Evolutionary conservation across 176 grass and related monocot genomes (phyloP).

Genomic region (Elymus sibiricus): DNA sequence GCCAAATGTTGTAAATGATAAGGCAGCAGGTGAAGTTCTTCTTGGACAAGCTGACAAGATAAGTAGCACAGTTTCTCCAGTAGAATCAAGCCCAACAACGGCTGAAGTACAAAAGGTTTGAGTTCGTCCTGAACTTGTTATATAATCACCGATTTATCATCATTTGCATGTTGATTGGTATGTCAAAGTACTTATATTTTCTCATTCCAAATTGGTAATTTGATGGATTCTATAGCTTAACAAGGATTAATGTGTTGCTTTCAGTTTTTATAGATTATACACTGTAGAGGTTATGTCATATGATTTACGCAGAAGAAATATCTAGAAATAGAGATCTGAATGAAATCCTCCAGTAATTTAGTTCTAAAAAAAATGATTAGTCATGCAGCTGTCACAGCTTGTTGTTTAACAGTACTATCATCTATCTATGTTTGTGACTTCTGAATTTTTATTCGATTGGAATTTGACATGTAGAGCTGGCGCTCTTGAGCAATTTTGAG

Average conservation of each 20-base stretch:
- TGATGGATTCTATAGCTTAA: not conserved
- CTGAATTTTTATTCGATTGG: not conserved
- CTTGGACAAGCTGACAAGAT: slow-evolving; percentile 33
- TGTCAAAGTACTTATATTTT: not conserved
- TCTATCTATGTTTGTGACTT: not conserved
- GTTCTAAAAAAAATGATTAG: not conserved
- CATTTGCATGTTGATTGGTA: slow-evolving; percentile 17
- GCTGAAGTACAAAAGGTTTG: slow-evolving; percentile 47
- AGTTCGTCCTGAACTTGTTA: slow-evolving; percentile 17
- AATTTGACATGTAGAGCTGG: not conserved
- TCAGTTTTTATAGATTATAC: not conserved
- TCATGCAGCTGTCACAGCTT: not conserved
- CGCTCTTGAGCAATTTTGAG: not conserved
- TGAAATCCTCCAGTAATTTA: slow-evolving; percentile 2
- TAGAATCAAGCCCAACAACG: slow-evolving; percentile 31
- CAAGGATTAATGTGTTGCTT: slow-evolving; percentile 2
- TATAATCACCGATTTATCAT: not conserved
- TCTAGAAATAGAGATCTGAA: not conserved
- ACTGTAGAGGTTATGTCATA: not conserved
- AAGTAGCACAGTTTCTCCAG: slow-evolving; percentile 17
- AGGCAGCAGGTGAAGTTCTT: slow-evolving; percentile 31
- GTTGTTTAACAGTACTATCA: not conserved
- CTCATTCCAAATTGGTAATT: slow-evolving; percentile 1
- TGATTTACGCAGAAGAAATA: not conserved
- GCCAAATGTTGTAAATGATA: slow-evolving; percentile 32